Base-by-base conservation (phyloP, 192 early-diverging fungal species). In the Geosiphon pyriformis region DNA sequence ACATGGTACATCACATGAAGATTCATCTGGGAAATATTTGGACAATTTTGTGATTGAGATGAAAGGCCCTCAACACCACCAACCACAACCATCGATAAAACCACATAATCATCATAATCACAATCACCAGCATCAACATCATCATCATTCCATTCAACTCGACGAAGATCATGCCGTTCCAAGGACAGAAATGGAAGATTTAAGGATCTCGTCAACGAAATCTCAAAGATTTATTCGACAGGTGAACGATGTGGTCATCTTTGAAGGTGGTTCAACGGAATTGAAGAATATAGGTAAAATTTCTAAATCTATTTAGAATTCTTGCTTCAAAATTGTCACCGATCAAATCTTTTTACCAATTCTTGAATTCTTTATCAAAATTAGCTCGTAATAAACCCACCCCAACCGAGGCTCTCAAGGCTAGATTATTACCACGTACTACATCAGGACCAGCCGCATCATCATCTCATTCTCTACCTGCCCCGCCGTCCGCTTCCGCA, bases 241-340 rank as follows among this genome's bases (percentile, higher is more conserved):
- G 15, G 15, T 42, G 37, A 61, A 61, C 20, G 48, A 46, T n/a
- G 51, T 67, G 55, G 50, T 67, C 3, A 67, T 67, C 31, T 57
- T 67, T 57, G 54, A 56, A 57, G 32, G 65, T 31, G 65, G 65
- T 32, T 55, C 65, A 29, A 67, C 55, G n/a, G 65, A 56, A 67
- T 49, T 67, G 27, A 47, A 29, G 35, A 61, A 61, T 26, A 26
- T 61, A 31, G 49, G 61, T 52, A 51, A 64, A 50, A 23, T 23
- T 35, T 52, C 32, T 50, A 47, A 22, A 4, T 8, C 42, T 11
- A 48, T 31, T 57, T 17, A 31, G 1, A 57, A 57, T 57, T 6
- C 55, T 29, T 56, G 4, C 27, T 8, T 30, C n/a, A n/a, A n/a
- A 8, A 52, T 52, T 23, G 7, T 23, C 1, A 59, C 15, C 42